Percentiles rank a stretch among this genome's conserved stretches.
phyloP scores from a whole-genome alignment of 768 basidiomycete species.

The Russula dissimulans region DNA sequence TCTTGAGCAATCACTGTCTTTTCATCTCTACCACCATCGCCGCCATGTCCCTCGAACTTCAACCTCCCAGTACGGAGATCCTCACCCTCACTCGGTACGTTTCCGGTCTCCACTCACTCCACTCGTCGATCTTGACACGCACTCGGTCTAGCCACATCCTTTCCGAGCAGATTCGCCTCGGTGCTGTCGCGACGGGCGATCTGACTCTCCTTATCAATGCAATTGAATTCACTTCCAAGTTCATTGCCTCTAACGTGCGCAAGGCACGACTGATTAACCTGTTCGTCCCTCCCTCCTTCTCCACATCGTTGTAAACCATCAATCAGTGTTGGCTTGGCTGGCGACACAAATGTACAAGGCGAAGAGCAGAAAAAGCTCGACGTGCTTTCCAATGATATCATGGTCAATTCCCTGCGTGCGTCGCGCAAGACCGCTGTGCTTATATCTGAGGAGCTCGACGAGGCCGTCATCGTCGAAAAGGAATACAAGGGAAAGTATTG shows the following conservation, averaged over 20 bases:
- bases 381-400: slow-evolving; percentile 97
- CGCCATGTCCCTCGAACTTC: slow-evolving; percentile 38
- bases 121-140: background rate
- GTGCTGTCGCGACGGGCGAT: slow-evolving; percentile 82
- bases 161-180: slow-evolving; percentile 73
- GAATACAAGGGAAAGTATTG: slow-evolving; percentile 81
- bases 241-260: slow-evolving; percentile 96
- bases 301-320: slow-evolving; percentile 1
- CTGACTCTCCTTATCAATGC: slow-evolving; percentile 89
- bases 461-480: slow-evolving; percentile 85
- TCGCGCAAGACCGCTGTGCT: slow-evolving; percentile 97
- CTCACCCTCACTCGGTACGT: slow-evolving; percentile 86
- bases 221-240: slow-evolving; percentile 93
- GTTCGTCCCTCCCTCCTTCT: slow-evolving; percentile 37
- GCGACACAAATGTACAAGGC: slow-evolving; percentile 93
- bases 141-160: slow-evolving; percentile 67
- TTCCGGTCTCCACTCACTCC: background rate
- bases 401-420: slow-evolving; percentile 93
- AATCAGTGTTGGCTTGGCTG: slow-evolving; percentile 86
- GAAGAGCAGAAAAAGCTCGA: slow-evolving; percentile 99
- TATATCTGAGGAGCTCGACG: slow-evolving; percentile 91
- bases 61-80: slow-evolving; percentile 73
- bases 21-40: slow-evolving; percentile 5
- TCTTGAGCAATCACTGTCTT: background rate
- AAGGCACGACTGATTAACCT: slow-evolving; percentile 96